phyloP scores from a whole-genome alignment of 768 basidiomycete species.

The Leccinum uliginosum region DNA sequence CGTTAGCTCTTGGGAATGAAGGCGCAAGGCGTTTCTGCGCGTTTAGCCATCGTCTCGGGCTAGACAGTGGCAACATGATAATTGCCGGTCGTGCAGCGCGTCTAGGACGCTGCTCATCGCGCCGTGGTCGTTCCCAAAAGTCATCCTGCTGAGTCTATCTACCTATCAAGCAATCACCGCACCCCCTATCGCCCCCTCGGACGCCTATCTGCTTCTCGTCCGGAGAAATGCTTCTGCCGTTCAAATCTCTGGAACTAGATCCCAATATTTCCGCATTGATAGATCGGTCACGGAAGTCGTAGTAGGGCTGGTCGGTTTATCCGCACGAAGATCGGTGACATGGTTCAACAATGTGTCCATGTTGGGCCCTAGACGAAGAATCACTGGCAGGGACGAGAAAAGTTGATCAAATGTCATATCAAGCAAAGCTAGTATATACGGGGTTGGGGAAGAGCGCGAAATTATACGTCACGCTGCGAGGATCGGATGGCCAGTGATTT shows the following conservation, averaged over 20 bases:
- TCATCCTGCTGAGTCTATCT: neutral
- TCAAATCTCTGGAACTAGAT: neutral
- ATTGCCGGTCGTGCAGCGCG: neutral
- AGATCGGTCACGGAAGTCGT: neutral
- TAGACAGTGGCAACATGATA: neutral
- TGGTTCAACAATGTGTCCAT: neutral
- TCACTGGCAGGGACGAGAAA: neutral
- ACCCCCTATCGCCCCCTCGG: neutral
- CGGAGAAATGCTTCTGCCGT: neutral
- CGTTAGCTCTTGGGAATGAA: neutral
- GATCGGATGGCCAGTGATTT: neutral
- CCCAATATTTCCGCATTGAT: neutral
- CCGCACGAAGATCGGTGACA: neutral
- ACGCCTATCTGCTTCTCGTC: neutral
- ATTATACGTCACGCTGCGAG: neutral
- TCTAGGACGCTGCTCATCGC: neutral
- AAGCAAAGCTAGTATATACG: neutral
- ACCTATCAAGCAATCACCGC: neutral
- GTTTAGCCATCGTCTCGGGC: neutral
- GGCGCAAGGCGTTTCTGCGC: neutral
- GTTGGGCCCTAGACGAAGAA: neutral
- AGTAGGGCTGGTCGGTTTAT: neutral
- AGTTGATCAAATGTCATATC: conserved; percentile 4
- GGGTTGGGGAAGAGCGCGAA: neutral
- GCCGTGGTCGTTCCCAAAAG: neutral